Percentiles rank a stretch among this genome's conserved stretches.
These are phyloP conservation scores for Phytophthora ohioensis DNA, from an alignment of 352 stramenopile genomes.

Conservation along the genomic window DNA sequence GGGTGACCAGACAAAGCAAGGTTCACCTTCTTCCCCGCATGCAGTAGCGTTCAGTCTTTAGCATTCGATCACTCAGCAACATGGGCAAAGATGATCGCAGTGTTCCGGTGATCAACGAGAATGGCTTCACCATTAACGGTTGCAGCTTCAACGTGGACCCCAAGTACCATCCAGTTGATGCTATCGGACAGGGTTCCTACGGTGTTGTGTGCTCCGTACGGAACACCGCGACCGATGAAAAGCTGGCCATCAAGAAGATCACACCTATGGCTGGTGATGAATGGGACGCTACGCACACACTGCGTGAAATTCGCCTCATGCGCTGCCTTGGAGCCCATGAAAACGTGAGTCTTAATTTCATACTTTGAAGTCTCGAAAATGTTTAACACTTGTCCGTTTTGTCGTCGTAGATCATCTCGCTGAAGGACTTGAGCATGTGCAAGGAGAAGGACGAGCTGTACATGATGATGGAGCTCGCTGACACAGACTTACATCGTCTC, in stretches of 20 bases:
- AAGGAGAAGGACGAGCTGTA: slow-evolving; percentile 95
- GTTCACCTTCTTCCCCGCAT: slow-evolving; percentile 46
- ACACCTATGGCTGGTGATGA: slow-evolving; percentile 91
- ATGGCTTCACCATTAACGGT: slow-evolving; percentile 87
- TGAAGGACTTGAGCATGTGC: slow-evolving; percentile 92
- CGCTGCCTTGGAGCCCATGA: slow-evolving; percentile 90
- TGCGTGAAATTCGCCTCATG: slow-evolving; percentile 93
- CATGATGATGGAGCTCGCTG: slow-evolving; percentile 96
- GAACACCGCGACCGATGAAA: slow-evolving; percentile 80
- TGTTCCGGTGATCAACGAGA: slow-evolving; percentile 64
- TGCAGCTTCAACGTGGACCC: slow-evolving; percentile 83
- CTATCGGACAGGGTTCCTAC: slow-evolving; percentile 94
- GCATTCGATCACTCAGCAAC: neutral
- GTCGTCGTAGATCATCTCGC: slow-evolving; percentile 80
- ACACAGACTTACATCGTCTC: slow-evolving; percentile 93
- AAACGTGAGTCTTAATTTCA: slow-evolving; percentile 63
- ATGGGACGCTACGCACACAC: slow-evolving; percentile 90
- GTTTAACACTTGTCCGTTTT: slow-evolving; percentile 4
- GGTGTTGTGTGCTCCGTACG: slow-evolving; percentile 92
- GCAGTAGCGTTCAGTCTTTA: slow-evolving; percentile 20
- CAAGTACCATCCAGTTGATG: slow-evolving; percentile 87
- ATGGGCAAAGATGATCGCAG: slow-evolving; percentile 74
- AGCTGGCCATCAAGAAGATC: slow-evolving; percentile 95
- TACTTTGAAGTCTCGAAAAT: neutral
- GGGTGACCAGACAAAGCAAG: slow-evolving; percentile 36